Evolutionary conservation across 768 basidiomycete species (phyloP), one percentile per base, ranked within the genome.

Genomic region (Amanita inopinata): DNA sequence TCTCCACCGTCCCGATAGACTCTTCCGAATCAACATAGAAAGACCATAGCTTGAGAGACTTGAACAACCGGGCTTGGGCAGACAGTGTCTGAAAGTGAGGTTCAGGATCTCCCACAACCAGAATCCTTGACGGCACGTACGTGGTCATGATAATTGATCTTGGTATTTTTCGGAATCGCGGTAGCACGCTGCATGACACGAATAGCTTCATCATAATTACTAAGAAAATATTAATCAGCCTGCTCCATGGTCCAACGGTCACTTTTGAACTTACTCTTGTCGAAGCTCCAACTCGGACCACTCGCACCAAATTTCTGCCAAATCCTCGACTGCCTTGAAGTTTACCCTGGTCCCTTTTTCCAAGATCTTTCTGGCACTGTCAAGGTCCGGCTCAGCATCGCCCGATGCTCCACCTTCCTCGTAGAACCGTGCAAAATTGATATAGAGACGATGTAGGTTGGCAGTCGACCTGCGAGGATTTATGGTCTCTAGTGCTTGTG

Each of bases 231-330:
- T 48, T 3, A 49, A 35, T 23, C 9, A 38, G 12, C 33, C 20
- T 41, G 10, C 27, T 44, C n/a, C 7, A 1, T 45, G n/a, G 28
- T 18, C 12, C 15, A 25, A 48, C 32, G 23, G 25, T 23, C 19
- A 35, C 43, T 24, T 4, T n/a, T n/a, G n/a, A n/a, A 71, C 88
- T 53, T 64, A 93, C 93, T 94, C 93, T 38, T 92, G 83, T 32
- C 94, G 79, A 38, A 98, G 71, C 59, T 99, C 96, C 83, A 98
- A 80, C 63, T 99, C 96, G 5, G 96, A 80, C 94, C 96, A 98
- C 63, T 98, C 96, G 54, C 93, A 97, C 96, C 96, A 99, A 10
- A 97, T 76, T 59, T 98, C 96, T 0, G 96, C 96, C 17, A 99
- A 71, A 54, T 99, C 96, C 57, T 99, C 94, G 7, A 99, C 93